These are phyloP conservation scores for Apiospora pterosperma DNA, from an alignment of 2,329 filamentous ascomycete species.

Conservation along the genomic window DNA sequence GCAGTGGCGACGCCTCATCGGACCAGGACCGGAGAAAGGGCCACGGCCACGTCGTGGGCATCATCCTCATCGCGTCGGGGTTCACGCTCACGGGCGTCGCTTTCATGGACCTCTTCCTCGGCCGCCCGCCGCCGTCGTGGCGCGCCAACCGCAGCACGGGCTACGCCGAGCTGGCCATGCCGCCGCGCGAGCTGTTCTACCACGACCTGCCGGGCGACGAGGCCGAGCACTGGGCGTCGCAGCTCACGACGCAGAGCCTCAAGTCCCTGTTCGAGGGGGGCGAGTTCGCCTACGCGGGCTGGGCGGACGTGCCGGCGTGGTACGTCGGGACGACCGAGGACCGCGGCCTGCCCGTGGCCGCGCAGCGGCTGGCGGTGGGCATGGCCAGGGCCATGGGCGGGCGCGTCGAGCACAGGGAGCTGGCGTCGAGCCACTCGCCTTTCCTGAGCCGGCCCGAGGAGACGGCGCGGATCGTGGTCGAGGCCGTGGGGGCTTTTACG, in stretches of 20 bases:
- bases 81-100: neutral
- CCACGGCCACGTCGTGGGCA: neutral
- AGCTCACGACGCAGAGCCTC: slow-evolving; percentile 37
- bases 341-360: slow-evolving; percentile 32
- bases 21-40: neutral
- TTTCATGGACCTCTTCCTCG: neutral
- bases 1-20: too few species aligned
- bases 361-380: slow-evolving; percentile 35
- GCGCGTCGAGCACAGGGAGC: slow-evolving; percentile 33
- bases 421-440: slow-evolving; percentile 43
- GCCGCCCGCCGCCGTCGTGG: neutral
- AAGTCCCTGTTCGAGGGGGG: slow-evolving; percentile 41
- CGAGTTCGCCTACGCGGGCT: slow-evolving; percentile 41
- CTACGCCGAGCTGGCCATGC: slow-evolving; percentile 32
- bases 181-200: slow-evolving; percentile 42
- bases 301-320: slow-evolving; percentile 30
- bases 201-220: slow-evolving; percentile 45
- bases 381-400: slow-evolving; percentile 35
- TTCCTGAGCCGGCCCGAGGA: slow-evolving; percentile 43
- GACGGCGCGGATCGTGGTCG: slow-evolving; percentile 32
- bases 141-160: slow-evolving; percentile 19
- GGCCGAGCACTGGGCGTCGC: slow-evolving; percentile 35
- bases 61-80: neutral
- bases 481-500: slow-evolving; percentile 18
- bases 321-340: slow-evolving; percentile 22